phyloP scores from a whole-genome alignment of 345 rosid genomes.

The Boechera stricta region DNA sequence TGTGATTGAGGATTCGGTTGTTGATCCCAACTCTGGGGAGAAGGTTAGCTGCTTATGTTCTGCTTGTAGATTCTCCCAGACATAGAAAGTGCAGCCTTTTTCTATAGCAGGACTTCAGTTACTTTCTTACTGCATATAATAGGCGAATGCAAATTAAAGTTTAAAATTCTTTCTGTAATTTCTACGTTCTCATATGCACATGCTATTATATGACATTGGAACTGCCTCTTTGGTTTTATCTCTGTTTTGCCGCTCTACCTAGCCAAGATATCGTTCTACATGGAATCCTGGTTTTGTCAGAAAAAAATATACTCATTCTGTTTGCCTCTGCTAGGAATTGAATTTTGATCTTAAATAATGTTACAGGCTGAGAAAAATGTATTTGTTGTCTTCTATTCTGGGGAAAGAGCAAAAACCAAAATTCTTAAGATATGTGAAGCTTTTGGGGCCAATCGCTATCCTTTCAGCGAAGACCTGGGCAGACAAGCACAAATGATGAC shows the following conservation, averaged over 20 bases:
- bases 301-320: conserved; percentile 14
- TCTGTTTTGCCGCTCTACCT: conserved; percentile 7
- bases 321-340: conserved; percentile 22
- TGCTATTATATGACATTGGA: conserved; percentile 9
- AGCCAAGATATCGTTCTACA: conserved; percentile 1
- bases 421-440: conserved; percentile 95
- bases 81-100: background rate
- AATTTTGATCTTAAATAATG: conserved; percentile 39
- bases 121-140: conserved; percentile 9
- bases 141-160: background rate
- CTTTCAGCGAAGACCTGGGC: conserved; percentile 79
- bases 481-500: conserved; percentile 70
- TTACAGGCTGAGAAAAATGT: conserved; percentile 92
- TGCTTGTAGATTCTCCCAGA: conserved; percentile 27
- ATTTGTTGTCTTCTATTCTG: conserved; percentile 82
- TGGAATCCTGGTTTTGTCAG: conserved; percentile 9
- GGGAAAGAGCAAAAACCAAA: conserved; percentile 89
- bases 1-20: conserved; percentile 71
- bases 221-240: background rate
- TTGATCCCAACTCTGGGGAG: conserved; percentile 89
- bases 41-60: conserved; percentile 60
- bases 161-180: background rate
- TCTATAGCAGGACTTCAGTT: conserved; percentile 5
- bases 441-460: conserved; percentile 95
- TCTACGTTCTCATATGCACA: conserved; percentile 4